Evolutionary conservation across 2,329 filamentous ascomycete species (phyloP).

Genomic region (Verticillium albo-atrum): DNA sequence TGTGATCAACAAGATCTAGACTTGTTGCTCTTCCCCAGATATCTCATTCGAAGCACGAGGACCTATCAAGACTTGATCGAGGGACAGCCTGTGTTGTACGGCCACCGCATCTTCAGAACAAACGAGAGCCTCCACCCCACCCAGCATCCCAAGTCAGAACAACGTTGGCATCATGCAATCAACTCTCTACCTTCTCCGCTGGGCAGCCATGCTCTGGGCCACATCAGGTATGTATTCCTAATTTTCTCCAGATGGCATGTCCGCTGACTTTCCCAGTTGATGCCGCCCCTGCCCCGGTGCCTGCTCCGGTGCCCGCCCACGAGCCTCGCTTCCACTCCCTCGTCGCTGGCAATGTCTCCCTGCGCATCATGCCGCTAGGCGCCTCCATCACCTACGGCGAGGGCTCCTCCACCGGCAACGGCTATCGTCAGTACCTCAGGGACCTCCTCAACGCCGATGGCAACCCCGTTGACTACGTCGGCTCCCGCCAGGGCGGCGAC

Average conservation of each 20-base stretch:
- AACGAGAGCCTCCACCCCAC: background rate
- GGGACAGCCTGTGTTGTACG: background rate
- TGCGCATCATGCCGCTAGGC: slow-evolving; percentile 39
- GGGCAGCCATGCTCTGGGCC: slow-evolving; percentile 7
- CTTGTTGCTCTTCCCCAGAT: background rate
- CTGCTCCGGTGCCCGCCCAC: slow-evolving; percentile 2
- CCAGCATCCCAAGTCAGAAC: too few species aligned
- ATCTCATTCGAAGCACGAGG: background rate
- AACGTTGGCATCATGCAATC: slow-evolving; percentile 8
- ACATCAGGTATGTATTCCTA: slow-evolving; percentile 5
- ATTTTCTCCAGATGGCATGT: background rate
- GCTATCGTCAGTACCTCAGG: slow-evolving; percentile 30
- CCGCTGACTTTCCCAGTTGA: slow-evolving; percentile 3
- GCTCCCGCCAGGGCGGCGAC: slow-evolving; percentile 28
- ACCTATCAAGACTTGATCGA: background rate
- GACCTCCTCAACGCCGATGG: slow-evolving; percentile 24
- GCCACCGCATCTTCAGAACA: background rate
- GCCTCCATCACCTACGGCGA: slow-evolving; percentile 37
- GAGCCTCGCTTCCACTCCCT: slow-evolving; percentile 6
- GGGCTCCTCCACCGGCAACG: slow-evolving; percentile 30
- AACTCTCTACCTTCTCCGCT: background rate
- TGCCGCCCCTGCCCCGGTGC: slow-evolving; percentile 6
- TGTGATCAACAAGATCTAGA: background rate
- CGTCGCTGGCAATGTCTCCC: slow-evolving; percentile 18
- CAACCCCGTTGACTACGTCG: slow-evolving; percentile 35